Evolutionary conservation across 305 asterid genomes (phyloP).

Genomic region (Fraxinus ornus): DNA sequence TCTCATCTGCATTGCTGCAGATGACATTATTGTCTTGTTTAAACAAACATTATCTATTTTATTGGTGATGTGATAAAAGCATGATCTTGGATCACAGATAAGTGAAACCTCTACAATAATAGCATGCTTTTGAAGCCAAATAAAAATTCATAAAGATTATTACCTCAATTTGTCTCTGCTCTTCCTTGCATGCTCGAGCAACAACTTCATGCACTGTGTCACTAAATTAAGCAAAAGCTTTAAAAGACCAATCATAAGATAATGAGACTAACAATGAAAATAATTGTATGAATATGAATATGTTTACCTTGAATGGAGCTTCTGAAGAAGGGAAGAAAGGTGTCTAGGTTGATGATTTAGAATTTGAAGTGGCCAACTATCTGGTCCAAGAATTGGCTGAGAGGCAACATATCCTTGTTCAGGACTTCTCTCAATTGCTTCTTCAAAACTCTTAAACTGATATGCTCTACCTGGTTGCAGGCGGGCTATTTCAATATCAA

Average conservation of each 20-base stretch:
- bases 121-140: slow-evolving; percentile 14
- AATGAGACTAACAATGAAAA: slow-evolving; percentile 20
- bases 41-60: slow-evolving; percentile 1
- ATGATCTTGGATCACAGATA: slow-evolving; percentile 19
- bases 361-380: slow-evolving; percentile 92
- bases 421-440: slow-evolving; percentile 67
- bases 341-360: slow-evolving; percentile 84
- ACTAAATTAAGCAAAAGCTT: slow-evolving; percentile 40
- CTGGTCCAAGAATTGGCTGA: slow-evolving; percentile 56
- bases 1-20: not conserved
- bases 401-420: slow-evolving; percentile 55
- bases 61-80: slow-evolving; percentile 19
- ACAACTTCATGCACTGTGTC: slow-evolving; percentile 89
- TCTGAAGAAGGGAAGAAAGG: slow-evolving; percentile 88
- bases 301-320: slow-evolving; percentile 89
- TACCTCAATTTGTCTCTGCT: slow-evolving; percentile 97
- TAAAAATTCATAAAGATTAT: slow-evolving; percentile 16
- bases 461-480: slow-evolving; percentile 58
- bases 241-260: slow-evolving; percentile 19
- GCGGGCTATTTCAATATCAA: slow-evolving; percentile 69
- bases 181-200: slow-evolving; percentile 96
- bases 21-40: not conserved
- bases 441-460: slow-evolving; percentile 68
- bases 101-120: slow-evolving; percentile 13
- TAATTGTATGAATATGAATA: slow-evolving; percentile 13